These are phyloP conservation scores for Candida jianshihensis DNA, from an alignment of 805 yeast genomes.

Conservation along the genomic window DNA sequence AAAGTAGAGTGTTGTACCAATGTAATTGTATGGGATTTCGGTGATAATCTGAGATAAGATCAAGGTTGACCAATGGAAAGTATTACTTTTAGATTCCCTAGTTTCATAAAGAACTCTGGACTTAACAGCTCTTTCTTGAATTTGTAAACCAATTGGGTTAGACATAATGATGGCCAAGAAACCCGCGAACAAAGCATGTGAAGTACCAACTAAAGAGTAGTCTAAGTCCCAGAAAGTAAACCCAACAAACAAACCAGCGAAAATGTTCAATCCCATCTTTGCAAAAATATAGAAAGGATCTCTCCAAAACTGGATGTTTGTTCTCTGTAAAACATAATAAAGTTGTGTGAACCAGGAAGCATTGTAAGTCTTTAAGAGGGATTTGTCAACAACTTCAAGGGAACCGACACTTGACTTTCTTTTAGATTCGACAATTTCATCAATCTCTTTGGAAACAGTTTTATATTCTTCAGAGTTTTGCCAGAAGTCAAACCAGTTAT, in stretches of 20 bases:
- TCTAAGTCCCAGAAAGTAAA: conserved; percentile 61
- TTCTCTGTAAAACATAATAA: conserved; percentile 32
- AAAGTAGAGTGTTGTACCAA: conserved; percentile 44
- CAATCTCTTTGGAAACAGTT: conserved; percentile 23
- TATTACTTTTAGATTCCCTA: conserved; percentile 64
- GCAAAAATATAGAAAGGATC: conserved; percentile 55
- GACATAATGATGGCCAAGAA: conserved; percentile 52
- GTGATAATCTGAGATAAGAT: conserved; percentile 44
- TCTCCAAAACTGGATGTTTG: conserved; percentile 45
- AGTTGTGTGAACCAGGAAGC: conserved; percentile 40
- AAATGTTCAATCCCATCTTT: conserved; percentile 39
- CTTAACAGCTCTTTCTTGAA: conserved; percentile 49
- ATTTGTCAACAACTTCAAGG: conserved; percentile 4
- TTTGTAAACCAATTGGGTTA: conserved; percentile 53
- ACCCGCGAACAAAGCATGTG: conserved; percentile 51
- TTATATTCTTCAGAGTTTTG: conserved; percentile 29
- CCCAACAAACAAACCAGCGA: conserved; percentile 61
- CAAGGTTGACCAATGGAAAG: conserved; percentile 64
- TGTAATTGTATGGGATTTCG: conserved; percentile 55
- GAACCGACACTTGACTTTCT: conserved; percentile 9
- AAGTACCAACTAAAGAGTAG: conserved; percentile 44
- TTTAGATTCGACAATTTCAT: conserved; percentile 17
- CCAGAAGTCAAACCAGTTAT: conserved; percentile 33
- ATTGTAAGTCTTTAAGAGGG: conserved; percentile 17
- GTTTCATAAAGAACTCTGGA: conserved; percentile 62